These are phyloP conservation scores for Bigelowiella natans DNA, from an alignment of 78 protist genomes.

Conservation along the genomic window DNA sequence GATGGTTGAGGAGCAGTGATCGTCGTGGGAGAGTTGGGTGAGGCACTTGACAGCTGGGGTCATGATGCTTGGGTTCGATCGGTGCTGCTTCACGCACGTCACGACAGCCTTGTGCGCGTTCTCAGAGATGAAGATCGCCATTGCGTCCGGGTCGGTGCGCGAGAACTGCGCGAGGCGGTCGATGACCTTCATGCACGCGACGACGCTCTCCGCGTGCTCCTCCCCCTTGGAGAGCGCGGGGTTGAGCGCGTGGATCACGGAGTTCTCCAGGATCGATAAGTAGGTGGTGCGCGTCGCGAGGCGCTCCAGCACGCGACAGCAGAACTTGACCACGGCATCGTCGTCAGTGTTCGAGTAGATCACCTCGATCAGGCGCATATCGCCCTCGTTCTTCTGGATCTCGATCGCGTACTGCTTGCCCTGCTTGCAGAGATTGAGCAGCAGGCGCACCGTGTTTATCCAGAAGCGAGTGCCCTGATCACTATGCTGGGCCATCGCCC, in stretches of 20 bases:
- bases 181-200: background rate
- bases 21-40: background rate
- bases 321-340: background rate
- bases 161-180: background rate
- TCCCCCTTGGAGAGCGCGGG: background rate
- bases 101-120: background rate
- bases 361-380: background rate
- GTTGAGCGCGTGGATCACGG: background rate
- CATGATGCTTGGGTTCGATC: background rate
- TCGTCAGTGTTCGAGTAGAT: background rate
- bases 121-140: background rate
- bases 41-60: background rate
- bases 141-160: background rate
- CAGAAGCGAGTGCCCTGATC: background rate
- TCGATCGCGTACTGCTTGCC: background rate
- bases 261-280: background rate
- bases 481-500: background rate
- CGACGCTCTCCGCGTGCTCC: background rate
- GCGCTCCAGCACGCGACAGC: background rate
- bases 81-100: background rate
- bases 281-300: background rate
- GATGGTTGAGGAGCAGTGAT: background rate
- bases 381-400: background rate
- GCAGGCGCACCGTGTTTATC: background rate
- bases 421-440: background rate